Evolutionary conservation across 2,329 filamentous ascomycete genomes (phyloP).

Genomic region (Nemania bipapillata): DNA sequence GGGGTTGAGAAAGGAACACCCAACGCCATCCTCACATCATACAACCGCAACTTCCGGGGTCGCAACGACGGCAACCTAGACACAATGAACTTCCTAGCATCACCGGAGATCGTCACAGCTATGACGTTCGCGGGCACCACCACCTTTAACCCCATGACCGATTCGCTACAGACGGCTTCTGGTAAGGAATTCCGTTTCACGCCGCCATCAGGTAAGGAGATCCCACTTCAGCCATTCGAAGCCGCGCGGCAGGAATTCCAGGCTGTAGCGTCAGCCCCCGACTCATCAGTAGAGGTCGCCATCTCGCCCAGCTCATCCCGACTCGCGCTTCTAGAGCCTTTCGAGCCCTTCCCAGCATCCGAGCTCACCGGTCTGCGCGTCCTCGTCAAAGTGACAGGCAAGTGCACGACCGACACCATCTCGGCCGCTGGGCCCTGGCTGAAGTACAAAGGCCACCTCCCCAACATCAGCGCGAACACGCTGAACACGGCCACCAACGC

Average conservation of each 20-base stretch:
- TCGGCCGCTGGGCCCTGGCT: slow-evolving; percentile 96
- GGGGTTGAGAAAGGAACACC: slow-evolving; percentile 82
- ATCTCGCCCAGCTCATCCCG: slow-evolving; percentile 90
- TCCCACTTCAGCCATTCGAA: slow-evolving; percentile 74
- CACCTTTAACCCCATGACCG: slow-evolving; percentile 95
- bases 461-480: slow-evolving; percentile 97
- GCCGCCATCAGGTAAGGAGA: slow-evolving; percentile 76
- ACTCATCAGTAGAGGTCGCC: slow-evolving; percentile 75
- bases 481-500: slow-evolving; percentile 94
- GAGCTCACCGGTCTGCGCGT: slow-evolving; percentile 84
- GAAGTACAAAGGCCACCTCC: slow-evolving; percentile 98
- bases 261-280: slow-evolving; percentile 76
- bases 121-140: slow-evolving; percentile 93
- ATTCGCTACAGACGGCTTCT: slow-evolving; percentile 80
- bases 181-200: slow-evolving; percentile 87
- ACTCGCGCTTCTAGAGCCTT: slow-evolving; percentile 90
- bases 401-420: slow-evolving; percentile 99
- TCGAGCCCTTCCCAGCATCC: slow-evolving; percentile 79
- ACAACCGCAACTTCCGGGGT: slow-evolving; percentile 98
- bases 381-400: slow-evolving; percentile 94
- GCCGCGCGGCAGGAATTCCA: slow-evolving; percentile 73
- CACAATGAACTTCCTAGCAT: slow-evolving; percentile 99
- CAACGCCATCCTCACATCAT: slow-evolving; percentile 96
- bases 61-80: slow-evolving; percentile 96
- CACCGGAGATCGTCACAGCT: slow-evolving; percentile 94